Evolutionary conservation across 768 basidiomycete genomes (phyloP).

Genomic region (Suillus plorans): DNA sequence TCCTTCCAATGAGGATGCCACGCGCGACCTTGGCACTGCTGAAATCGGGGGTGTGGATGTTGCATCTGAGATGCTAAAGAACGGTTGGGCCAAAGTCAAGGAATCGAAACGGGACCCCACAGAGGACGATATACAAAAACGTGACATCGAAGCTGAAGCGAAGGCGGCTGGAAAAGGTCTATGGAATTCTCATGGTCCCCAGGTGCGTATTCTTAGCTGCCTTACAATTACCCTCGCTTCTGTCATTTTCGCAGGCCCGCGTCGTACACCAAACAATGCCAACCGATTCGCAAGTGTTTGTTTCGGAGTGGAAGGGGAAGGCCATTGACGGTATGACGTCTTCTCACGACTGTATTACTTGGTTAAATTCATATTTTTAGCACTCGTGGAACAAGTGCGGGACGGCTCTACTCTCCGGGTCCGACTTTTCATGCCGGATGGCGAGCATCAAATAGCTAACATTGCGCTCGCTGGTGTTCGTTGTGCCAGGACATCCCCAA

Average conservation of each 20-base stretch:
- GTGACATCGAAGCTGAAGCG: conserved; percentile 76
- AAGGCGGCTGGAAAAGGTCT: conserved; percentile 73
- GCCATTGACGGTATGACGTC: conserved; percentile 68
- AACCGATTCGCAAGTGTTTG: conserved; percentile 81
- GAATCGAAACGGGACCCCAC: conserved; percentile 82
- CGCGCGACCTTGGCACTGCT: conserved; percentile 77
- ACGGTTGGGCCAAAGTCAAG: conserved; percentile 93
- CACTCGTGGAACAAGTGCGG: conserved; percentile 89
- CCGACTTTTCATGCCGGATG: conserved; percentile 84
- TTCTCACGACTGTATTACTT: conserved; percentile 2
- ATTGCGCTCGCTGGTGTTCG: conserved; percentile 83
- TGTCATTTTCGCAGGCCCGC: conserved; percentile 51
- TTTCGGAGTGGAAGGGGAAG: conserved; percentile 91
- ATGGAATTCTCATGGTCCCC: conserved; percentile 82
- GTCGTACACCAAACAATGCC: conserved; percentile 87
- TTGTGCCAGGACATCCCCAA: conserved; percentile 66
- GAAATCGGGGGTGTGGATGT: conserved; percentile 75
- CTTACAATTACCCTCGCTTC: neutral
- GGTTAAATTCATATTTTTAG: conserved; percentile 37
- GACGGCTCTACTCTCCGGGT: conserved; percentile 91
- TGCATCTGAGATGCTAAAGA: conserved; percentile 71
- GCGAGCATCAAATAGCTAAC: conserved; percentile 88
- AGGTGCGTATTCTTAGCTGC: conserved; percentile 39
- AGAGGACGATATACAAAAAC: conserved; percentile 71
- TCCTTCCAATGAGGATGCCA: conserved; percentile 69